Evolutionary conservation across 2,329 filamentous ascomycete genomes (phyloP).

Genomic region (Aspergillus sp.): DNA sequence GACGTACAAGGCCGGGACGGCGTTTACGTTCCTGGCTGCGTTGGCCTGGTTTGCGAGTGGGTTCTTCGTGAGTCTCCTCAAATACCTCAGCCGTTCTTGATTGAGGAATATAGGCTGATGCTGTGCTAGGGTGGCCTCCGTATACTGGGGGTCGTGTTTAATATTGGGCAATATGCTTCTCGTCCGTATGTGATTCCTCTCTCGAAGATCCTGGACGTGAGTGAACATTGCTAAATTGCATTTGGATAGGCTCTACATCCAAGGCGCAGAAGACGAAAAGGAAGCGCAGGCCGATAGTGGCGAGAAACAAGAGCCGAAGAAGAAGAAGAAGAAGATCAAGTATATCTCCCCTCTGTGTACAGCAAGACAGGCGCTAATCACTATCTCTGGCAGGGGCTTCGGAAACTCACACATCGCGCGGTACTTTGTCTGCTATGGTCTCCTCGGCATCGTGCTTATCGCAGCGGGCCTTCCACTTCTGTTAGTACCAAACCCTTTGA

Average conservation of each 20-base stretch:
- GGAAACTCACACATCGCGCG: constrained; percentile 13
- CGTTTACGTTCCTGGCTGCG: constrained; percentile 13
- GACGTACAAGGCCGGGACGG: constrained; percentile 16
- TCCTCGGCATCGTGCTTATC: constrained; percentile 7
- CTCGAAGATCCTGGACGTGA: background rate
- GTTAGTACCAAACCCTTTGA: constrained; percentile 3
- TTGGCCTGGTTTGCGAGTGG: constrained; percentile 9
- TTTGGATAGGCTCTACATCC: background rate
- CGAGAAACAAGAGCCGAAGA: background rate
- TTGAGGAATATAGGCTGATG: too few species aligned
- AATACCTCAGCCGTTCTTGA: too few species aligned
- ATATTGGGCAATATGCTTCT: background rate
- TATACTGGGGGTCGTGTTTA: constrained; percentile 7
- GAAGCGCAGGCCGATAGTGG: background rate
- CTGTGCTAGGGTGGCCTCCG: constrained; percentile 4
- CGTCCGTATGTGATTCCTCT: background rate
- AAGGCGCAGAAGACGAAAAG: background rate
- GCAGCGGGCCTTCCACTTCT: constrained; percentile 11
- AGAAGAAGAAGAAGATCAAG: constrained; percentile 6
- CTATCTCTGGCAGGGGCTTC: background rate
- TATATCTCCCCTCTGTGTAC: background rate
- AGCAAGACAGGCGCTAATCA: background rate
- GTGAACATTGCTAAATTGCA: background rate
- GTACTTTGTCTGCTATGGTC: constrained; percentile 14
- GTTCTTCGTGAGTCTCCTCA: constrained; percentile 10